These are phyloP conservation scores for Epipyxis sp. DNA, from an alignment of 108 stramenopile genomes.

Conservation along the genomic window DNA sequence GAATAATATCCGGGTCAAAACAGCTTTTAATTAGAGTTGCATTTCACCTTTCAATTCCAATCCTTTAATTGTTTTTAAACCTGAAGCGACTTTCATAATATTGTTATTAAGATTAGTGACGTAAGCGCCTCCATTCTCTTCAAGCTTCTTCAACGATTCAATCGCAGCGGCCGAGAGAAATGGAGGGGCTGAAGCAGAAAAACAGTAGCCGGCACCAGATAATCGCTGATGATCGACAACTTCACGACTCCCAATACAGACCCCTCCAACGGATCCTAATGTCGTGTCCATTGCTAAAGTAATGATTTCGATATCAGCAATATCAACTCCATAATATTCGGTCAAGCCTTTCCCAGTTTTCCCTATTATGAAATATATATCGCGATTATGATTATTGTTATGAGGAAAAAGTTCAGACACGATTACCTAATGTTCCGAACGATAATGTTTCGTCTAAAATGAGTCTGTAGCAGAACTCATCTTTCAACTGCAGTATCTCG, in stretches of 20 bases:
- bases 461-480: slow-evolving; percentile 80
- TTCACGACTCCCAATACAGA: slow-evolving; percentile 90
- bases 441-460: slow-evolving; percentile 91
- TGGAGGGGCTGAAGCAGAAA: slow-evolving; percentile 93
- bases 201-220: slow-evolving; percentile 96
- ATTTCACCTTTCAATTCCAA: too few relatives aligned
- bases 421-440: slow-evolving; percentile 87
- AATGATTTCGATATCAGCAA: slow-evolving; percentile 80
- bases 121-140: neutral
- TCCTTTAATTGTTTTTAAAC: neutral
- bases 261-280: slow-evolving; percentile 86
- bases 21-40: too few relatives aligned
- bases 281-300: slow-evolving; percentile 86
- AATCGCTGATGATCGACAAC: slow-evolving; percentile 96
- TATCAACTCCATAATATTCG: slow-evolving; percentile 57
- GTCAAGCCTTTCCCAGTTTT: slow-evolving; percentile 71
- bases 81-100: neutral
- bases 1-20: too few relatives aligned
- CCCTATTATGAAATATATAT: too few relatives aligned
- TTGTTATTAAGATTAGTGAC: neutral
- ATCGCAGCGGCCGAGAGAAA: slow-evolving; percentile 78
- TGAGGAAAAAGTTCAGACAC: too few relatives aligned
- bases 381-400: too few relatives aligned
- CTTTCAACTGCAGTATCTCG: slow-evolving; percentile 78
- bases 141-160: slow-evolving; percentile 51